A percentile compares a stretch with the other conserved stretches of the same genome.
phyloP scores from a whole-genome alignment of 2,329 filamentous ascomycete species.

The Teratosphaeria gauchensis region DNA sequence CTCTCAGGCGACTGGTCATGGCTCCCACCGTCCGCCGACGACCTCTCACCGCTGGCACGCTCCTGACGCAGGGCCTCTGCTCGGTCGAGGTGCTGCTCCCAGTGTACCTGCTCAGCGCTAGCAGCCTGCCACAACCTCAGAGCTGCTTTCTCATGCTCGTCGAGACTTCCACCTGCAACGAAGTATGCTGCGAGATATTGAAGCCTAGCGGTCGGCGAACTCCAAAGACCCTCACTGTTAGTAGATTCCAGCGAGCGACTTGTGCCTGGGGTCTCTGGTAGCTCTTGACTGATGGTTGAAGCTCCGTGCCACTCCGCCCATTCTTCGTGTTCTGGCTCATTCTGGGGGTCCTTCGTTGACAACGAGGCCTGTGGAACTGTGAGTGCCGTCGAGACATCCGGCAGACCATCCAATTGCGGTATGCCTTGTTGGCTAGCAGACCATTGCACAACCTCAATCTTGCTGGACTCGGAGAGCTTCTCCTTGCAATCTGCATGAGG shows the following conservation, averaged over 20 bases:
- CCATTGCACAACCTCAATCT: not conserved
- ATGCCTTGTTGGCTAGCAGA: not conserved
- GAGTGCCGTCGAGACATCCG: not conserved
- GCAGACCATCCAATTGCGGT: not conserved
- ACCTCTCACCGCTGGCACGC: not conserved
- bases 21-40: not conserved
- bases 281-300: not conserved
- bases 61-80: not conserved
- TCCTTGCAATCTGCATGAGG: not conserved
- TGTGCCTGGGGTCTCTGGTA: conserved; percentile 4
- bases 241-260: conserved; percentile 8
- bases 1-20: not conserved
- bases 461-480: not conserved
- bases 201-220: conserved; percentile 9
- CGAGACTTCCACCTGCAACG: conserved; percentile 8
- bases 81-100: conserved; percentile 7
- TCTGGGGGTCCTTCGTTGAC: not conserved
- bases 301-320: not conserved
- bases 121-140: conserved; percentile 14
- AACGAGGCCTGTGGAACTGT: not conserved
- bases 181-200: conserved; percentile 14
- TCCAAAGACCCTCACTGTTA: conserved; percentile 10
- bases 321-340: not conserved
- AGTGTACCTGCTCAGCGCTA: conserved; percentile 11
- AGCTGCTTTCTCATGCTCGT: conserved; percentile 9